Evolutionary conservation across 2,329 filamentous ascomycete genomes (phyloP), one percentile per base, ranked within the genome.

Genomic region (Penicillium sp.): DNA sequence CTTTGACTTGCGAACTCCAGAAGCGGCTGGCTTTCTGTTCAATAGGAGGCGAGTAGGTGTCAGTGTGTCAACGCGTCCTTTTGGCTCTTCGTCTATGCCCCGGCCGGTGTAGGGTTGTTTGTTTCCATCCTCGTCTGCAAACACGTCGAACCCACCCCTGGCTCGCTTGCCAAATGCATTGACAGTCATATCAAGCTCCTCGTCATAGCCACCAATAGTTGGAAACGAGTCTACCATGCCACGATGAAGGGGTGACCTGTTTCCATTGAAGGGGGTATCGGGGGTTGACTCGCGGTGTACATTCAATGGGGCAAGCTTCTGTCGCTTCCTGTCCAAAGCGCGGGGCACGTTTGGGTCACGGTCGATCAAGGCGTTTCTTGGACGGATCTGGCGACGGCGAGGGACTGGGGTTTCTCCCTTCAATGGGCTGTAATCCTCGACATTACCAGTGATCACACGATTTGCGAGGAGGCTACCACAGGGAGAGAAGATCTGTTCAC

Each of bases 401-500:
- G 72, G 73, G 45, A 77, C 65, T 4, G 75, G 73, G 31, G 72
- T 73, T 59, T 79, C 77, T 29, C 76, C 77, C 53, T 77, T 75
- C 46, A 79, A 59, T 10, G 75, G 74, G 55, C 72, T 77, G 59
- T 74, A 72, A n/a, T 77, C 74, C 50, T 80, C 77, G 36, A 78
- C 74, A 52, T 78, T 73, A 4, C 79, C 78, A 31, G 78, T 75
- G 39, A 81, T 81, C 36, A 72, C 64, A 50, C 78, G 73, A 53
- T 75, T 63, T 60, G 74, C 77, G 46, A 72, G 69, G 38, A 80
- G 56, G 11, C 64, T 66, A 5, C 78, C 77, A 10, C 68, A 69
- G 13, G 77, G 72, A 13, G 75, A 77, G 54, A 78, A 81, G 13
- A 80, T 72, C 21, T 75, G 66, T 55, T 81, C 79, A 4, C 72